These are phyloP conservation scores for Ceratocystiopsis minuta DNA, from an alignment of 2,329 filamentous ascomycete species.

Conservation along the genomic window DNA sequence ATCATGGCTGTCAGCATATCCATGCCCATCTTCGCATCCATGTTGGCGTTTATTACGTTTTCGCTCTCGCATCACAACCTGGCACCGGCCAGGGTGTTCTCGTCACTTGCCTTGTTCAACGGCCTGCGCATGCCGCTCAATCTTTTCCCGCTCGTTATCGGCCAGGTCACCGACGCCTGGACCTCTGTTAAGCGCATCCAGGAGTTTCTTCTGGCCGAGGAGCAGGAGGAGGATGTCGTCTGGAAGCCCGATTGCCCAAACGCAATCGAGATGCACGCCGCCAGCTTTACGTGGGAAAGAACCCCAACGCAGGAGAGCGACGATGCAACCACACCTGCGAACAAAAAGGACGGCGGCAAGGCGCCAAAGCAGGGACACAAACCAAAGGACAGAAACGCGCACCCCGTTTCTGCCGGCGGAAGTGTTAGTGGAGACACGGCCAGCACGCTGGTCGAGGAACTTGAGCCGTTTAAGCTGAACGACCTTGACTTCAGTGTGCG, in stretches of 20 bases:
- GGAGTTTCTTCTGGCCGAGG: conserved; percentile 74
- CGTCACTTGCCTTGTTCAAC: conserved; percentile 87
- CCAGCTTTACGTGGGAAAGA: conserved; percentile 77
- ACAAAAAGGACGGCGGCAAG: conserved; percentile 20
- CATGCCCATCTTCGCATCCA: conserved; percentile 83
- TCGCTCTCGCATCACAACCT: conserved; percentile 49
- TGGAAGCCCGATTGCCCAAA: conserved; percentile 38
- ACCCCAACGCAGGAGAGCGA: conserved; percentile 36
- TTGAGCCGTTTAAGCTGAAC: conserved; percentile 54
- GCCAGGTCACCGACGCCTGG: conserved; percentile 78
- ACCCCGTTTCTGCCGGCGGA: conserved; percentile 13
- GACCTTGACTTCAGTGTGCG: conserved; percentile 50
- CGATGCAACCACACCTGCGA: conserved; percentile 23
- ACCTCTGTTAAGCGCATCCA: conserved; percentile 72
- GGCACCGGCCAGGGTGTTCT: conserved; percentile 67
- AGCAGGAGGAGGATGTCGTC: conserved; percentile 54
- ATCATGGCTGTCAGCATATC: conserved; percentile 74
- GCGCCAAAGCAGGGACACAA: conserved; percentile 16
- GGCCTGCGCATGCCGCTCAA: conserved; percentile 79
- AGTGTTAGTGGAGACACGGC: conserved; percentile 29
- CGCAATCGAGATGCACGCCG: conserved; percentile 53
- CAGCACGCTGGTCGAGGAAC: conserved; percentile 38
- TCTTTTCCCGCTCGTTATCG: conserved; percentile 70
- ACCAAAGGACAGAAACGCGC: conserved; percentile 1
- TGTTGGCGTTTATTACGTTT: conserved; percentile 82